A percentile compares a stretch with the other conserved stretches of the same genome.
These are phyloP conservation scores for Melampsora medusae DNA, from an alignment of 1,284 basidiomycete species.

Conservation along the genomic window DNA sequence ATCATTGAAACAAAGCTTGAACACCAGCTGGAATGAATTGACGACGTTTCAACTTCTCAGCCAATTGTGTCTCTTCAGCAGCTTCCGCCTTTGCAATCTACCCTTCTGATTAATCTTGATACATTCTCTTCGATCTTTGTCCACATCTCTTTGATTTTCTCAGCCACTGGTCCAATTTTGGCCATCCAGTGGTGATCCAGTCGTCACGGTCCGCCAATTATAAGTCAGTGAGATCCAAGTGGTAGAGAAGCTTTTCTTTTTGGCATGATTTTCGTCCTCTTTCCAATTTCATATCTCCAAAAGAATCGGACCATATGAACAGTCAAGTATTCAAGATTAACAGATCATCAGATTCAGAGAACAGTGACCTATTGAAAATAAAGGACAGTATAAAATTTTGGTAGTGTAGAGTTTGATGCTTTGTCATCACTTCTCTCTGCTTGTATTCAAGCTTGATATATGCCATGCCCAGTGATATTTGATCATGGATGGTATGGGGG, in stretches of 20 bases:
- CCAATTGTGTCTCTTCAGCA: conserved; percentile 52
- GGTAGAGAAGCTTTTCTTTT: conserved; percentile 84
- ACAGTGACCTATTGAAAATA: too few relatives aligned
- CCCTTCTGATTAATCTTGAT: conserved; percentile 75
- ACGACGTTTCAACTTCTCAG: neutral
- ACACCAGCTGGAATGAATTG: too few relatives aligned
- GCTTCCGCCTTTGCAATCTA: conserved; percentile 58
- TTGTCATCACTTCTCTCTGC: too few relatives aligned
- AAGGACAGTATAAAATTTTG: too few relatives aligned
- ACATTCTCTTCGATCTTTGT: conserved; percentile 79
- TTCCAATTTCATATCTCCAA: conserved; percentile 85
- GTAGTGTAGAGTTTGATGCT: too few relatives aligned
- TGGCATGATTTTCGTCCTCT: conserved; percentile 91
- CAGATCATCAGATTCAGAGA: neutral
- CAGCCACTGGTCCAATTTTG: conserved; percentile 62
- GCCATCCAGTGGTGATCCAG: conserved; percentile 68
- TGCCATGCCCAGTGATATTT: too few relatives aligned
- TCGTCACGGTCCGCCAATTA: conserved; percentile 67
- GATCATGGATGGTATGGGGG: too few relatives aligned
- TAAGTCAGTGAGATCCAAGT: conserved; percentile 82
- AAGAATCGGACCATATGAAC: conserved; percentile 94
- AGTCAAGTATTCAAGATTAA: conserved; percentile 63
- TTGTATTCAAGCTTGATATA: too few relatives aligned
- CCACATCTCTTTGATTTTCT: conserved; percentile 69
- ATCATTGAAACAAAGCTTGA: too few relatives aligned